phyloP scores from a whole-genome alignment of 2,329 filamentous ascomycete genomes.

The Colletotrichum somersetense region DNA sequence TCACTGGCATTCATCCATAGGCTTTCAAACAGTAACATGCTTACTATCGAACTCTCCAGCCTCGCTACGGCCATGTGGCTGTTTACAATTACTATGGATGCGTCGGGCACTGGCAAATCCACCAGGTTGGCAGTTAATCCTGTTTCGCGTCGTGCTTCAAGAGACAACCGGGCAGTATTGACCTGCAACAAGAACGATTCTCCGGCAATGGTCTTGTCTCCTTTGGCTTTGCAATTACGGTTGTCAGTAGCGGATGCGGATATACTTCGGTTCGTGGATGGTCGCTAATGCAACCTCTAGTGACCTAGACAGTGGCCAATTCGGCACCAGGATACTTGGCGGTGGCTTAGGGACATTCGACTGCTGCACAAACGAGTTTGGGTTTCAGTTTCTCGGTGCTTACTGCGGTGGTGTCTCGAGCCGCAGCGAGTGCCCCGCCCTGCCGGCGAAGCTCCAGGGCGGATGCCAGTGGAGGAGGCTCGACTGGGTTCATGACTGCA shows the following conservation, averaged over 20 bases:
- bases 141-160: neutral
- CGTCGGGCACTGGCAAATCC: neutral
- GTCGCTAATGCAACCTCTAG: too few relatives aligned
- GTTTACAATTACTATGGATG: neutral
- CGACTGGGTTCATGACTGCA: conserved; percentile 71
- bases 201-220: conserved; percentile 67
- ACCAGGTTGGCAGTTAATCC: too few relatives aligned
- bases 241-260: too few relatives aligned
- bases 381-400: conserved; percentile 55
- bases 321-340: conserved; percentile 69
- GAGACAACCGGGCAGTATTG: conserved; percentile 57
- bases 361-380: conserved; percentile 63
- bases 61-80: neutral
- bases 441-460: conserved; percentile 64
- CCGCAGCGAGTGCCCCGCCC: conserved; percentile 62
- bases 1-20: neutral
- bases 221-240: conserved; percentile 74
- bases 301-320: conserved; percentile 69
- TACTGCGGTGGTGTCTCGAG: conserved; percentile 69
- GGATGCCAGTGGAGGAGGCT: conserved; percentile 75
- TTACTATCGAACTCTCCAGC: neutral
- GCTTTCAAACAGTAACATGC: neutral
- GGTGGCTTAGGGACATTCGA: conserved; percentile 68
- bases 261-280: too few relatives aligned
- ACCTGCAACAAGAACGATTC: conserved; percentile 69